Percentiles rank a stretch among this genome's conserved stretches.
Evolutionary conservation across 352 stramenopile species (phyloP).

Genomic region (Globisporangium heterothallicum): DNA sequence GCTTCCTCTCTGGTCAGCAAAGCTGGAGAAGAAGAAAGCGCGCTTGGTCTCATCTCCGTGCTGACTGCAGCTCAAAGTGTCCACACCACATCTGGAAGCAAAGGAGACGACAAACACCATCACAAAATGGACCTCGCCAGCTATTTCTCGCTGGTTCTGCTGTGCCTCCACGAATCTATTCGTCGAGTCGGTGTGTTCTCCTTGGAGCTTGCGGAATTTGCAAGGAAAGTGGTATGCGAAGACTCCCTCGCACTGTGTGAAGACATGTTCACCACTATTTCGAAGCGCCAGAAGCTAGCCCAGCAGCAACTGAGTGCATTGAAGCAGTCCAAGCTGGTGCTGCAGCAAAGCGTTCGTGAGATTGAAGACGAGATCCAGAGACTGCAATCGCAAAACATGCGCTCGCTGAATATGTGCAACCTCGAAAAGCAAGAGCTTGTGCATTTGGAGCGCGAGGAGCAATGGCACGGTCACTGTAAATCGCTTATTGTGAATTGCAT

Average conservation of each 20-base stretch:
- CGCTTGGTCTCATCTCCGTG: neutral
- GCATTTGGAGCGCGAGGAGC: conserved; percentile 31
- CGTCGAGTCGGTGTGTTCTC: conserved; percentile 28
- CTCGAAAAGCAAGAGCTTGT: conserved; percentile 26
- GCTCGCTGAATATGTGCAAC: conserved; percentile 25
- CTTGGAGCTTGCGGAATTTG: conserved; percentile 24
- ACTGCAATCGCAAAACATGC: conserved; percentile 34
- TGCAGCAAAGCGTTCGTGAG: conserved; percentile 20
- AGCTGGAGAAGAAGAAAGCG: neutral
- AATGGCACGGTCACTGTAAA: conserved; percentile 45
- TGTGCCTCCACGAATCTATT: conserved; percentile 37
- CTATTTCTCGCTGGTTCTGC: conserved; percentile 25
- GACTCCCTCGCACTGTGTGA: conserved; percentile 22
- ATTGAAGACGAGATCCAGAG: conserved; percentile 28
- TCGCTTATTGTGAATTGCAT: conserved; percentile 30
- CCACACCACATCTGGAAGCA: neutral
- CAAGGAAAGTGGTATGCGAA: conserved; percentile 22
- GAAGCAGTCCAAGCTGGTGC: conserved; percentile 12
- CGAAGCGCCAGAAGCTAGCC: conserved; percentile 4
- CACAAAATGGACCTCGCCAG: conserved; percentile 13
- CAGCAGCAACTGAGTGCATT: conserved; percentile 19
- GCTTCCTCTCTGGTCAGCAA: neutral
- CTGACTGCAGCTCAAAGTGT: conserved; percentile 4
- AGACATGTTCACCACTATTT: conserved; percentile 10
- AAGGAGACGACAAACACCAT: neutral